Base-by-base conservation (phyloP, 306 rosid species). In the Trifolium repens region DNA sequence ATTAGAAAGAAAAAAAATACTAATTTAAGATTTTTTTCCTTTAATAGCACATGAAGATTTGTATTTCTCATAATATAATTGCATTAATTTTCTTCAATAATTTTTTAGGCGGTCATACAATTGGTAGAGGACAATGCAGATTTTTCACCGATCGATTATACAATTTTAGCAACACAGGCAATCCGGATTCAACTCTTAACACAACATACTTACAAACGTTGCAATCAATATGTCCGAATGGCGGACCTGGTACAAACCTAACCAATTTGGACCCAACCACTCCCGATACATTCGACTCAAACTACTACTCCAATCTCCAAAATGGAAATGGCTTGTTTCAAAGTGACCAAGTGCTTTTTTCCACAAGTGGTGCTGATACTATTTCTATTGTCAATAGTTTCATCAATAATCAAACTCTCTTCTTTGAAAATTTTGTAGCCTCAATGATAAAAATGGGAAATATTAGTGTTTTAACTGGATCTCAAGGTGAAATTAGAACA, bases 371-470 rank as follows among this genome's bases (percentile, higher is more conserved):
- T 47, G 84, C 86, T 1, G 84, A 73, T 35, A 85, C 89, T 8
- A 32, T 68, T 16, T 5, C 42, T 61, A 82, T 82, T 14, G 89
- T 85, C 59, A 82, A 76, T 4, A 79, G 42, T 27, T 85, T 79
- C 67, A 63, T 22, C 3, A 34, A 8, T 13, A 61, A 79, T 32
- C 84, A 82, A 24, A 42, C 64, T 9, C 75, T 76, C 2, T 82
- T 85, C 80, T 82, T 62, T 30, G 53, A 50, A 2, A 71, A 52
- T 3, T 85, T 85, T 3, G 53, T 60, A 27, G 80, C 71, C 0
- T 79, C 89, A 0, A 85, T 85, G 89, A 85, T 85, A 10, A 85
- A 82, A 13, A 85, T 85, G 87, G 77, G 86, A 0, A 82, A 76
- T 10, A 72, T 85, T 37, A 64, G 82, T 34, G 86, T 81, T 11